Evolutionary conservation across 2,329 filamentous ascomycete species (phyloP).

Genomic region (Neofusicoccum sp.): DNA sequence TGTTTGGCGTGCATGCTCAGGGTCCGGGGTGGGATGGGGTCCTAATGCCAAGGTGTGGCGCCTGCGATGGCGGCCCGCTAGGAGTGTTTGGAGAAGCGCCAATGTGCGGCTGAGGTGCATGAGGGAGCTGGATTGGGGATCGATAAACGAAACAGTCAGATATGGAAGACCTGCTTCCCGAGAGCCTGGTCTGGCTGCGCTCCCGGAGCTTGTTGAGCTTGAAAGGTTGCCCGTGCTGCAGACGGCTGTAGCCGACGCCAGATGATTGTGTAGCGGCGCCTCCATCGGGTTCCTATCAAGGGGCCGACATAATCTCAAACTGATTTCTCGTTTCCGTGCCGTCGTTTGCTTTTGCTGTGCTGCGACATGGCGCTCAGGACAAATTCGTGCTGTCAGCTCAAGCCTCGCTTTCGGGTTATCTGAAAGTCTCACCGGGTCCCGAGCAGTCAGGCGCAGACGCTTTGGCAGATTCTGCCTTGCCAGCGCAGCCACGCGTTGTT

Average conservation of each 20-base stretch:
- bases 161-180: neutral
- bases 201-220: neutral
- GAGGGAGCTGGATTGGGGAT: neutral
- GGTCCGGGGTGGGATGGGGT: neutral
- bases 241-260: too few relatives aligned
- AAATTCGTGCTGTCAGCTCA: neutral
- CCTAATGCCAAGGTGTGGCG: neutral
- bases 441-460: neutral
- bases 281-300: too few relatives aligned
- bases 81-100: neutral
- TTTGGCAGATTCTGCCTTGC: neutral
- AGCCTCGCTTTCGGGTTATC: neutral
- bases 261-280: too few relatives aligned
- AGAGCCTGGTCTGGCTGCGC: neutral
- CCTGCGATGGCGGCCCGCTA: constrained; percentile 1
- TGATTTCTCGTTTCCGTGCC: neutral
- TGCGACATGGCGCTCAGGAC: neutral
- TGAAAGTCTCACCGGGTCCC: neutral
- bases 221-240: neutral
- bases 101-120: constrained; percentile 9
- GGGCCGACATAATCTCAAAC: too few relatives aligned
- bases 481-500: constrained; percentile 6
- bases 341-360: neutral
- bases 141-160: neutral
- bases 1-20: neutral